Percentiles rank a stretch among this genome's conserved stretches.
Conservation (phyloP, 768 basidiomycete species). For the Tubosaeta sp. region DNA sequence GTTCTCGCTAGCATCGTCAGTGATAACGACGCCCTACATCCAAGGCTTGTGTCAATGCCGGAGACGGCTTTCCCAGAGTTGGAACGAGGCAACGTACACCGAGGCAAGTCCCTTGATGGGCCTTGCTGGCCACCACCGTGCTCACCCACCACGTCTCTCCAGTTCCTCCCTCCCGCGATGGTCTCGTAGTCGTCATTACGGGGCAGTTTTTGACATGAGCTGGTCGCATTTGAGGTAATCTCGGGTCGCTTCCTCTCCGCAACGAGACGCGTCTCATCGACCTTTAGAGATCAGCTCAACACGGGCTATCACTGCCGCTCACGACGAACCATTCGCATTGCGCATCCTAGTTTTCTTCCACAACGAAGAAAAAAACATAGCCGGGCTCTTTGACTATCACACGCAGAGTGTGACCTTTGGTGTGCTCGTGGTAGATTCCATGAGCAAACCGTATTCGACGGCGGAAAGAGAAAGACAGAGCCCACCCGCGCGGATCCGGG, state of each 20-base stretch:
- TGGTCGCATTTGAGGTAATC: background rate
- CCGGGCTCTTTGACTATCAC: constrained; percentile 26
- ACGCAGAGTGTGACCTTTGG: constrained; percentile 24
- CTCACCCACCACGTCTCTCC: background rate
- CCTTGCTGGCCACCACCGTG: background rate
- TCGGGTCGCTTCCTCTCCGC: background rate
- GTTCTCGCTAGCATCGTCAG: background rate
- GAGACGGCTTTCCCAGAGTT: background rate
- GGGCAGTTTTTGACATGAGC: background rate
- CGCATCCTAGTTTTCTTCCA: constrained; percentile 13
- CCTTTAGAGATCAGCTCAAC: background rate
- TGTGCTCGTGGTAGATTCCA: constrained; percentile 13
- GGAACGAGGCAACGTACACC: background rate
- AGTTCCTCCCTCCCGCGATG: background rate
- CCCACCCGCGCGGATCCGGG: background rate
- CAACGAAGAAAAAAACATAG: constrained; percentile 8
- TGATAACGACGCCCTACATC: background rate
- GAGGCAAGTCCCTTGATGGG: background rate
- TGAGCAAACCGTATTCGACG: constrained; percentile 18
- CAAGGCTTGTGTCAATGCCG: background rate
- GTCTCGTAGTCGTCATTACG: background rate
- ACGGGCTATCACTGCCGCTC: constrained; percentile 16
- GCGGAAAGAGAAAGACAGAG: background rate
- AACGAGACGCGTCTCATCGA: background rate
- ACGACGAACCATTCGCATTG: constrained; percentile 3